These are phyloP conservation scores for Dichomitus squalens DNA, from an alignment of 1,284 basidiomycete species.

Conservation along the genomic window DNA sequence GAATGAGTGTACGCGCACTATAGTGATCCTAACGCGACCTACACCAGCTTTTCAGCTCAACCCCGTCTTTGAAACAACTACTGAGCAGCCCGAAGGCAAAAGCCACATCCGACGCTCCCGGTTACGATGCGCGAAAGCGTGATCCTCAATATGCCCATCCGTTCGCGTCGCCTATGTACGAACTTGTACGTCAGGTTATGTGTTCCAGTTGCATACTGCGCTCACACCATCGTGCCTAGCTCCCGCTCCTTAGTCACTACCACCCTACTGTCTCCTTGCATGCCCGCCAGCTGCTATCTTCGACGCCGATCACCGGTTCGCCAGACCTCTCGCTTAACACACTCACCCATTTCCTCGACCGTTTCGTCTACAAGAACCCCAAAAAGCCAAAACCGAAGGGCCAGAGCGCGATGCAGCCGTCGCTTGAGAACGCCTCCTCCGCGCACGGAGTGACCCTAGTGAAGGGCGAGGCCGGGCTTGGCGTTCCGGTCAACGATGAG, in stretches of 20 bases:
- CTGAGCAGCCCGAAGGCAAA: conserved; percentile 47
- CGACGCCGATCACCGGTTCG: conserved; percentile 74
- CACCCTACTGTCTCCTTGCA: conserved; percentile 92
- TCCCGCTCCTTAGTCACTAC: conserved; percentile 83
- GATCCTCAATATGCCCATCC: conserved; percentile 92
- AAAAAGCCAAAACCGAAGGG: conserved; percentile 83
- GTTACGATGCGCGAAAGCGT: conserved; percentile 87
- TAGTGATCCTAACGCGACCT: background rate
- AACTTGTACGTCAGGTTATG: conserved; percentile 63
- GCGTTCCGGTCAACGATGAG: conserved; percentile 74
- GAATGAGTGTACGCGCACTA: too few species aligned
- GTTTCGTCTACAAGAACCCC: conserved; percentile 93
- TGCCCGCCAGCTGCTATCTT: conserved; percentile 78
- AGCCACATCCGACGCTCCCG: conserved; percentile 45
- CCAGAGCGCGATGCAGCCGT: conserved; percentile 95
- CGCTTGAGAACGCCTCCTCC: conserved; percentile 62
- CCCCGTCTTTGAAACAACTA: conserved; percentile 72
- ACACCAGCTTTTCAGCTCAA: conserved; percentile 69
- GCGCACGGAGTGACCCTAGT: conserved; percentile 70
- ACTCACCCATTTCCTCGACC: conserved; percentile 63
- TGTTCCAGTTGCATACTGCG: background rate
- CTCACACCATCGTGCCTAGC: conserved; percentile 43
- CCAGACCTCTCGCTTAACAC: conserved; percentile 94
- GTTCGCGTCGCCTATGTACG: conserved; percentile 83
- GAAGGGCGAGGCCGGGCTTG: conserved; percentile 61